These are phyloP conservation scores for Kazachstania taianensis DNA, from an alignment of 805 yeast genomes.

Conservation along the genomic window DNA sequence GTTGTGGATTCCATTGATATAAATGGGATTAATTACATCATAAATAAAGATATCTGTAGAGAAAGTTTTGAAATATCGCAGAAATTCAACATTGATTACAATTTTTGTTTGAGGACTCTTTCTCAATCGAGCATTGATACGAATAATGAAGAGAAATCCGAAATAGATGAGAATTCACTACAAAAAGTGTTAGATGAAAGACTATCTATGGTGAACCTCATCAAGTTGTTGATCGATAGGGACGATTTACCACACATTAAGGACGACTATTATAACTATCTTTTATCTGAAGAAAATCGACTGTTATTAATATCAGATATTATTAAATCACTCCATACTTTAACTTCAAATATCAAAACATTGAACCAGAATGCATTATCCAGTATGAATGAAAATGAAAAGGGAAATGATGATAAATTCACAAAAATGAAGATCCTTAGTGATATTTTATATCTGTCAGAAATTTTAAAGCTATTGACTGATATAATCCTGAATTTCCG, in stretches of 20 bases:
- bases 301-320: conserved; percentile 4
- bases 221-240: conserved; percentile 23
- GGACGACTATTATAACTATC: conserved; percentile 11
- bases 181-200: conserved; percentile 40
- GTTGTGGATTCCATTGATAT: no score
- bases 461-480: conserved; percentile 31
- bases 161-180: conserved; percentile 27
- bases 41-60: no score
- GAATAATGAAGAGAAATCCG: conserved; percentile 26
- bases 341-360: not conserved
- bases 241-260: conserved; percentile 16
- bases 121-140: conserved; percentile 29
- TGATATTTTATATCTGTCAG: conserved; percentile 29
- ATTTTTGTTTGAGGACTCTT: conserved; percentile 40
- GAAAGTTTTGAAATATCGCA: conserved; percentile 34
- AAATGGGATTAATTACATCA: no score
- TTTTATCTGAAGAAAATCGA: conserved; percentile 5
- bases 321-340: conserved; percentile 1
- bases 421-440: conserved; percentile 19
- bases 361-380: not conserved
- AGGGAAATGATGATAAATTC: conserved; percentile 9
- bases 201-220: conserved; percentile 36
- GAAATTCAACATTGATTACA: conserved; percentile 31
- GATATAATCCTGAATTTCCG: conserved; percentile 32
- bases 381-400: not conserved